phyloP scores from a whole-genome alignment of 306 rosid species.

The Vachellia collinsii region DNA sequence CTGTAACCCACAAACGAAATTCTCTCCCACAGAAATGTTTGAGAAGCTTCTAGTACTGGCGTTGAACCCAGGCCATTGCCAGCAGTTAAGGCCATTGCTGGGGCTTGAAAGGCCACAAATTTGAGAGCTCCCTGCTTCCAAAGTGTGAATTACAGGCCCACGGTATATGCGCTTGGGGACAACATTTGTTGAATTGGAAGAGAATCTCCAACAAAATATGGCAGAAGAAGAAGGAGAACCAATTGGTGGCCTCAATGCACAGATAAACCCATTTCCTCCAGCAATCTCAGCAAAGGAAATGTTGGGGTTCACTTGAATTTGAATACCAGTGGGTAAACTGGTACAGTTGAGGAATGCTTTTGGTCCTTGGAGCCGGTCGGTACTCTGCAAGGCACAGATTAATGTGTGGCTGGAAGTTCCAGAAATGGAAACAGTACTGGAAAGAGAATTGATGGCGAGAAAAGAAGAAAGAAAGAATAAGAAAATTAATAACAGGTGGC shows the following conservation, averaged over 20 bases:
- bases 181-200: conserved; percentile 45
- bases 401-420: conserved; percentile 50
- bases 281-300: conserved; percentile 56
- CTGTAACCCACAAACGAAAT: conserved; percentile 67
- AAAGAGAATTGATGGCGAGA: conserved; percentile 45
- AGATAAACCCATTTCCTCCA: conserved; percentile 72
- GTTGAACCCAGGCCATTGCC: conserved; percentile 62
- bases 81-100: conserved; percentile 54
- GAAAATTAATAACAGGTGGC: conserved; percentile 18
- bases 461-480: conserved; percentile 37
- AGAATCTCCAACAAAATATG: conserved; percentile 84
- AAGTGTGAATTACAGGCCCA: conserved; percentile 45
- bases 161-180: conserved; percentile 45
- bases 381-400: conserved; percentile 62
- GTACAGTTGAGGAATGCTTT: conserved; percentile 60
- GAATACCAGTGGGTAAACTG: conserved; percentile 48
- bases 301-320: conserved; percentile 31
- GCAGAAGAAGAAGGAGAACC: conserved; percentile 30
- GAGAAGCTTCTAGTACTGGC: conserved; percentile 29
- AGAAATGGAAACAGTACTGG: conserved; percentile 72
- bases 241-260: conserved; percentile 48
- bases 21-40: conserved; percentile 63
- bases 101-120: conserved; percentile 61
- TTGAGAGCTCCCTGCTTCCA: conserved; percentile 62
- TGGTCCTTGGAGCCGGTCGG: conserved; percentile 21